Conservation (phyloP, 2,329 filamentous ascomycete species). For the Colletotrichum tofieldiae region DNA sequence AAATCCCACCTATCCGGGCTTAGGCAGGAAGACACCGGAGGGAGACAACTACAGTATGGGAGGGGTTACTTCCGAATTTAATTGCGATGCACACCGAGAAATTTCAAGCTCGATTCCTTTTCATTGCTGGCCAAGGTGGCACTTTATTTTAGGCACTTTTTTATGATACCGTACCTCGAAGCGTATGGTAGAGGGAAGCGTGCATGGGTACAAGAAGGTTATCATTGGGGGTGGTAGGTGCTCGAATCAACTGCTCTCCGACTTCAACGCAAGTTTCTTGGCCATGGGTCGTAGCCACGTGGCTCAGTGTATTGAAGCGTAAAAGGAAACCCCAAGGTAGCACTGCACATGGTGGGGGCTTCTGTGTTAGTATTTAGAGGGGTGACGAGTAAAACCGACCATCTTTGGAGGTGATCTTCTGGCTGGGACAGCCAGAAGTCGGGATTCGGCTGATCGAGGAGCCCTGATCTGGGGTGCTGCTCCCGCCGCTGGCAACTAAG, state of each 20-base stretch:
- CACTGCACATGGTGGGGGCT: not conserved
- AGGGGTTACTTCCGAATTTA: not conserved
- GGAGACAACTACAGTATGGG: not conserved
- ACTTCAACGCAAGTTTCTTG: not conserved
- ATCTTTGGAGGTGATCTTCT: not conserved
- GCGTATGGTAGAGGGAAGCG: not conserved
- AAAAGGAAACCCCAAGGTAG: no score
- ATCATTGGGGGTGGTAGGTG: no score
- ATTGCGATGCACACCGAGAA: not conserved
- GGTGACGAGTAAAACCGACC: not conserved
- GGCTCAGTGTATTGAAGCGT: not conserved
- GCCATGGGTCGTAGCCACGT: not conserved
- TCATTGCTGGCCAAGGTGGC: not conserved
- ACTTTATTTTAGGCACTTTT: slow-evolving; percentile 14
- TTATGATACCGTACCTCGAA: not conserved
- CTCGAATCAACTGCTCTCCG: not conserved
- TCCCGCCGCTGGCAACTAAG: not conserved
- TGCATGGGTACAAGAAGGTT: not conserved
- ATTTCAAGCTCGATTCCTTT: not conserved
- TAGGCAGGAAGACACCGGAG: not conserved
- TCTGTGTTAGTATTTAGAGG: not conserved
- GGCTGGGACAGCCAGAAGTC: not conserved
- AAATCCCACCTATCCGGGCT: slow-evolving; percentile 24
- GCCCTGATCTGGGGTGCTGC: not conserved
- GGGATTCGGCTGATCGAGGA: not conserved